Percentiles rank a stretch among this genome's conserved stretches.
These are phyloP conservation scores for Entophlyctis luteolus DNA, from an alignment of 192 early-diverging fungal genomes.

Conservation along the genomic window DNA sequence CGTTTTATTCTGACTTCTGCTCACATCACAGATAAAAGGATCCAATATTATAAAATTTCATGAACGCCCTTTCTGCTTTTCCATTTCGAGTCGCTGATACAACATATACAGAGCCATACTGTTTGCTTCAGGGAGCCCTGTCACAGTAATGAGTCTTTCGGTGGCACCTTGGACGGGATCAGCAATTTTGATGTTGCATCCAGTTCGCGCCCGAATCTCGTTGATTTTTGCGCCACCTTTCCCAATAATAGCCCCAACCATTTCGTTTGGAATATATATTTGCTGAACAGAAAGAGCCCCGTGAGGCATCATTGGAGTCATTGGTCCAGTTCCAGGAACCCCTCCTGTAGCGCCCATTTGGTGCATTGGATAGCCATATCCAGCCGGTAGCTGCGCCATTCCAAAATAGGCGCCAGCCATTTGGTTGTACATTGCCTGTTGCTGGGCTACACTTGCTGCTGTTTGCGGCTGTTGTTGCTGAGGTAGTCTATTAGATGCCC, in stretches of 20 bases:
- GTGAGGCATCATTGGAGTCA: conserved; percentile 27
- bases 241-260: conserved; percentile 97
- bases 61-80: conserved; percentile 42
- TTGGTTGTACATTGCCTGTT: conserved; percentile 6
- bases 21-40: too few species aligned
- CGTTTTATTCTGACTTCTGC: too few species aligned
- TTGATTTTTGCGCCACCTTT: conserved; percentile 69
- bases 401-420: conserved; percentile 11
- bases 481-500: not conserved
- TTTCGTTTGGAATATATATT: conserved; percentile 88
- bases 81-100: conserved; percentile 82
- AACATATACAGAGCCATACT: conserved; percentile 88
- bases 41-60: too few species aligned
- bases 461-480: not conserved
- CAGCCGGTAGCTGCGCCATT: not conserved
- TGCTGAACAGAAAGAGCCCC: conserved; percentile 61
- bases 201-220: conserved; percentile 43
- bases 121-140: conserved; percentile 79
- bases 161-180: conserved; percentile 71
- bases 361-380: not conserved
- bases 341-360: too few species aligned
- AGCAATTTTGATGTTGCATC: conserved; percentile 82
- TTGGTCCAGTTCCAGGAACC: conserved; percentile 1
- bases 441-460: too few species aligned
- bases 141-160: conserved; percentile 89